Conservation (phyloP, 202 grass and related monocot genomes). For the Carex arenaria region DNA sequence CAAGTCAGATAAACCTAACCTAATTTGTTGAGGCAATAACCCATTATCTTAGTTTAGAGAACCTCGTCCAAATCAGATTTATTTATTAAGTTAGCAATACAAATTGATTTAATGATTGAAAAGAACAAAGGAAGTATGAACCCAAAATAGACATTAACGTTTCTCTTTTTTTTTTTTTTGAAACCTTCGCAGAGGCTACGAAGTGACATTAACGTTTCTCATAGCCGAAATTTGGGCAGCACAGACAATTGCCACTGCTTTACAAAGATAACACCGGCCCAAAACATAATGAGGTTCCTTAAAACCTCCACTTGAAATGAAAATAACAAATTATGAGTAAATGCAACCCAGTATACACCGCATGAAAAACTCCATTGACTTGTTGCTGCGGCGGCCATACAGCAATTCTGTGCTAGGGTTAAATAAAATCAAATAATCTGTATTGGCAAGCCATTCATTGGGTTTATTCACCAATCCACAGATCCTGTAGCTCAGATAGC, state of each 20-base stretch:
- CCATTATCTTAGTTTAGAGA: background rate
- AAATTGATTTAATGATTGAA: background rate
- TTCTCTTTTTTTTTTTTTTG: too few relatives aligned
- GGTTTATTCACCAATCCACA: background rate
- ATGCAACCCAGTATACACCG: background rate
- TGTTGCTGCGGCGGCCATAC: background rate
- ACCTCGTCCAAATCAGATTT: background rate
- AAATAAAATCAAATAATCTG: too few relatives aligned
- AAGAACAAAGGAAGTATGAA: background rate
- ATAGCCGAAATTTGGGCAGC: background rate
- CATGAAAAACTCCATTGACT: background rate
- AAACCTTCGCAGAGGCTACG: too few relatives aligned
- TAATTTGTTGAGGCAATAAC: background rate
- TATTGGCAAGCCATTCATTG: too few relatives aligned
- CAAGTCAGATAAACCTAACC: background rate
- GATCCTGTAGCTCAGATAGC: background rate
- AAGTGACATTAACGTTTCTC: background rate
- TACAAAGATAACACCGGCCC: background rate
- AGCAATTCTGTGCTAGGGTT: background rate
- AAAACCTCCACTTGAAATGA: background rate
- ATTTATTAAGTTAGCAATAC: background rate
- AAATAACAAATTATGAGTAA: background rate
- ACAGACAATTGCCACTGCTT: background rate
- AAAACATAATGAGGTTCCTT: background rate
- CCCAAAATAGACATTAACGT: background rate